A percentile compares a stretch with the other conserved stretches of the same genome.
phyloP scores from a whole-genome alignment of 2,329 filamentous ascomycete species.

The Ceratocystis huliohia region DNA sequence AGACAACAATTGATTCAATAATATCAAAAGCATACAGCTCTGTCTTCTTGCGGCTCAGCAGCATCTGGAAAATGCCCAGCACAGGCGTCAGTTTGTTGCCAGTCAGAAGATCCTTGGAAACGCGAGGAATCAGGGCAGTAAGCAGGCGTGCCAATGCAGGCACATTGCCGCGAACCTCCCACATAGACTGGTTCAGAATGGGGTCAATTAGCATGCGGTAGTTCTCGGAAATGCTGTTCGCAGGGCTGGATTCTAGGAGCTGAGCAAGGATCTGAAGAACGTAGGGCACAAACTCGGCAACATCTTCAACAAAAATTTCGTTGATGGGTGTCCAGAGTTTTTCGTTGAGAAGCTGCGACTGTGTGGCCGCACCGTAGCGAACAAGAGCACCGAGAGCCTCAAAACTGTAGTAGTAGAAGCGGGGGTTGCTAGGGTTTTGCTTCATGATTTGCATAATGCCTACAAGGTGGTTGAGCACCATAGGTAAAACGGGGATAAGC shows the following conservation, averaged over 20 bases:
- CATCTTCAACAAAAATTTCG: constrained; percentile 63
- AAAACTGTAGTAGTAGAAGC: constrained; percentile 98
- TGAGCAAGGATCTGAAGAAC: constrained; percentile 92
- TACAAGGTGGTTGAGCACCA: constrained; percentile 70
- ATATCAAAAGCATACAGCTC: constrained; percentile 83
- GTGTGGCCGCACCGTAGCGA: constrained; percentile 48
- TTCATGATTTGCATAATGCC: constrained; percentile 86
- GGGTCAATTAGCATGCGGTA: constrained; percentile 69
- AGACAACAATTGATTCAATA: constrained; percentile 63
- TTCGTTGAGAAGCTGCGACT: constrained; percentile 63
- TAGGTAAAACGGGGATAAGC: constrained; percentile 59
- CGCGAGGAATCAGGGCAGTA: constrained; percentile 69
- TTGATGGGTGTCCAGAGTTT: constrained; percentile 76
- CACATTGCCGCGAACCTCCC: constrained; percentile 87
- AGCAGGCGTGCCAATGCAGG: constrained; percentile 80
- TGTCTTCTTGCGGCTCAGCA: constrained; percentile 68
- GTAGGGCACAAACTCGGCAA: constrained; percentile 91
- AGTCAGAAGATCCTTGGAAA: constrained; percentile 56
- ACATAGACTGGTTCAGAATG: constrained; percentile 67
- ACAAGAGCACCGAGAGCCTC: constrained; percentile 87
- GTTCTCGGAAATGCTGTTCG: constrained; percentile 62
- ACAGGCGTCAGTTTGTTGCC: constrained; percentile 77
- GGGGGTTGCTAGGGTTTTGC: constrained; percentile 88
- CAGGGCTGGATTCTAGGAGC: constrained; percentile 73
- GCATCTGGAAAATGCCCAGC: constrained; percentile 89